Evolutionary conservation across 1,139 yeast species (phyloP).

Genomic region (Kurtzmaniella quercitrusa): DNA sequence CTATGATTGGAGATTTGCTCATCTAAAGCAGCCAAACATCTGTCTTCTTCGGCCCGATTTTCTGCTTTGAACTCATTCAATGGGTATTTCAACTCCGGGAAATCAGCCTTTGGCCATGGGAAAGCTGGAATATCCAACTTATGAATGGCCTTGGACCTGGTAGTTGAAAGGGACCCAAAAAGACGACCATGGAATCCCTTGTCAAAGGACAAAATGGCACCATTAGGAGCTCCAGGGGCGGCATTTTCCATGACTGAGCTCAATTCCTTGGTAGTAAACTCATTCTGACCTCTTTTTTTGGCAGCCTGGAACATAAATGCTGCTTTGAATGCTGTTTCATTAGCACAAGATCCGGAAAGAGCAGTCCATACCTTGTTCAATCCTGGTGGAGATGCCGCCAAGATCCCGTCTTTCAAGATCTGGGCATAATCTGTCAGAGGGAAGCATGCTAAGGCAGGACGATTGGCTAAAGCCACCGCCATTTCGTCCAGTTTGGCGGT

Average conservation of each 20-base stretch:
- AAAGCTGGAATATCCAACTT: constrained; percentile 74
- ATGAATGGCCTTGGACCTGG: constrained; percentile 72
- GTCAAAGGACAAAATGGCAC: constrained; percentile 65
- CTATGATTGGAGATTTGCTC: constrained; percentile 45
- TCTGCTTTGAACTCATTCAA: constrained; percentile 47
- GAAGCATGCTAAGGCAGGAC: constrained; percentile 75
- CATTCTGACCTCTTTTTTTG: constrained; percentile 50
- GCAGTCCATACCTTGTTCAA: constrained; percentile 65
- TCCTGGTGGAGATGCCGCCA: constrained; percentile 69
- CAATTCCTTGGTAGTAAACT: constrained; percentile 54
- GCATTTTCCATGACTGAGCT: constrained; percentile 60
- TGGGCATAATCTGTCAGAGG: constrained; percentile 54
- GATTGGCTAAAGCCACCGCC: constrained; percentile 63
- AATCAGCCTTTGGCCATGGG: constrained; percentile 75
- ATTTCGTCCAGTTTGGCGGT: constrained; percentile 62
- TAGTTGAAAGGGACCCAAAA: constrained; percentile 68
- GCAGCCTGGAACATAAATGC: constrained; percentile 72
- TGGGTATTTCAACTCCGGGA: constrained; percentile 64
- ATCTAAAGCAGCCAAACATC: constrained; percentile 57
- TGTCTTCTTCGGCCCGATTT: constrained; percentile 57
- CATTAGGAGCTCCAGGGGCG: constrained; percentile 65
- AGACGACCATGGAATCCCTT: constrained; percentile 74
- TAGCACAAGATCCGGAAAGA: constrained; percentile 71
- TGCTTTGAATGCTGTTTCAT: constrained; percentile 73
- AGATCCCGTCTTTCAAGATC: constrained; percentile 51